Base-by-base conservation (phyloP, 2,329 filamentous ascomycete species). In the Fusarium sp. region DNA sequence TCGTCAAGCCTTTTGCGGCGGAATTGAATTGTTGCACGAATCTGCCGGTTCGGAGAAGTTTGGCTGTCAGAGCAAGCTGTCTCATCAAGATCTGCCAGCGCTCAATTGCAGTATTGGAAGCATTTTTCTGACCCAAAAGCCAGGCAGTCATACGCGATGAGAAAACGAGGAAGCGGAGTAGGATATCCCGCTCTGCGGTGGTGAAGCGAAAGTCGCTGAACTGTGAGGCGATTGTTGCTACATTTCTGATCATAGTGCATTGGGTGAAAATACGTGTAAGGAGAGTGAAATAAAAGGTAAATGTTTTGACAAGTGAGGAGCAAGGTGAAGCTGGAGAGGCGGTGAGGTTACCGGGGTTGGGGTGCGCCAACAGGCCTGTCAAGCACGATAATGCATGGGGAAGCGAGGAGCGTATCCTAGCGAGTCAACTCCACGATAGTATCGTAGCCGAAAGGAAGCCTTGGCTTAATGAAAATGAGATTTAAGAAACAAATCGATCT, bases 131-230 rank as follows among this genome's bases (percentile, higher is more conserved):
- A 21, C 53, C 37, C n/a, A 65, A 41, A 3, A 50, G 24, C 60
- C 60, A 65, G 10, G 31, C 41, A 2, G 53, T 18, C 4, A 59
- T 44, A 8, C 61, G 46, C 3, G 61, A 65, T 1, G 61, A 54
- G 42, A 66, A 66, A 4, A 54, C 28, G 8, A 66, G 42, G 24
- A 66, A 39, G 38, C 57, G 48, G 10, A 66, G 28, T 10, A 65
- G 29, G 10, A 54, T 16, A 18, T 66, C 63, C n/a, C 60, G 43
- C 23, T 65, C 52, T 15, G 28, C 6, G 7, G 52, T 52, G 3
- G 52, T 65, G 39, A 65, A 50, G 21, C 29, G 35, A 12, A 47
- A 8, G 8, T 37, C 42, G 21, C 37, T 42, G 16, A 60, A 12
- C 11, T 29, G 31, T 18, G 53, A 47, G 24, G 39, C 18, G 26